Evolutionary conservation across 306 rosid species (phyloP), one percentile per base, ranked within the genome.

Genomic region (Trifolium fragiferum): DNA sequence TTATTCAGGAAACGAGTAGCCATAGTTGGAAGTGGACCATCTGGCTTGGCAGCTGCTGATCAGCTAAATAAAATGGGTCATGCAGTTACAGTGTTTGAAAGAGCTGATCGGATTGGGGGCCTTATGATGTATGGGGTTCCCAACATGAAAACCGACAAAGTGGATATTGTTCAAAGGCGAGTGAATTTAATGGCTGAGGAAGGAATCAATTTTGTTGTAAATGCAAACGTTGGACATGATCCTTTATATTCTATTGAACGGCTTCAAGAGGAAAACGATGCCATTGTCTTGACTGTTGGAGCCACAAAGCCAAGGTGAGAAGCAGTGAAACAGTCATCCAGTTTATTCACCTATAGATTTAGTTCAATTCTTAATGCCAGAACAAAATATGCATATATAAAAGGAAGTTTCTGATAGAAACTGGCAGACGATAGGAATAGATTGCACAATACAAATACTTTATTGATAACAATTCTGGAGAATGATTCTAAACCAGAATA

Each of bases 91-190:
- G 78, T 78, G 23, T 83, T 63, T 65, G 86, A 83, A 68, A 78
- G 86, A 75, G 75, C 86, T 30, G 86, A 83, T 30, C 73, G 86
- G 67, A 83, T 83, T 64, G 86, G 87, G 76, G 99, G 99, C 75
- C 99, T 95, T 77, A 95, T 95, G 99, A 95, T 95, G 97, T 95
- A 95, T 76, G 99, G 99, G 65, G 98, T 95, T 74, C 99, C 99
- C 68, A 95, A 95, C 87, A 95, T 95, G 99, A 95, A 95, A 78
- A 50, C 99, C 78, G 86, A 83, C 83, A 83, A 83, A 49, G 81
- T 78, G 84, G 97, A 92, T 68, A 47, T 92, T 58, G 99, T 95
- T 76, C 98, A 89, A 78, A 86, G 98, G 32, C 83, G 99, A 53
- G 99, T 95, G 68, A 83, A 95, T 77, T 97, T 95, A 41, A 90